These are phyloP conservation scores for Mrakiaceae sp. DNA, from an alignment of 1,284 basidiomycete genomes.

Conservation along the genomic window DNA sequence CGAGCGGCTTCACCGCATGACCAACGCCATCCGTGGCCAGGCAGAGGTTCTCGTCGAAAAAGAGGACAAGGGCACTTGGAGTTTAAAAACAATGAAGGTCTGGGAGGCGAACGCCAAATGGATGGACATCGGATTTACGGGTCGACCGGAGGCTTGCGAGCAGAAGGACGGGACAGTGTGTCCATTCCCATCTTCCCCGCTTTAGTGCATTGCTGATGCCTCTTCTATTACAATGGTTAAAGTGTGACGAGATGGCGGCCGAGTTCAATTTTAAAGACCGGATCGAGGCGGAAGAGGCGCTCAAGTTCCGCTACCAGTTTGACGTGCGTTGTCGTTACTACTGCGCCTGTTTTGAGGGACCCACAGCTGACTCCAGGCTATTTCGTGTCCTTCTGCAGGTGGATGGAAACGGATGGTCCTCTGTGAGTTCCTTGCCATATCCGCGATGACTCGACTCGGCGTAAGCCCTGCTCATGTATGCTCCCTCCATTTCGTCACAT, in stretches of 20 bases:
- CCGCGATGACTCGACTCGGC: background rate
- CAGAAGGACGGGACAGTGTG: slow-evolving; percentile 9
- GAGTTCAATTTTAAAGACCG: background rate
- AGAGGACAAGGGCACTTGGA: too few relatives aligned
- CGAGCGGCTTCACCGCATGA: background rate
- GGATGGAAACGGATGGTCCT: slow-evolving; percentile 12
- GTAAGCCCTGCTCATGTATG: background rate
- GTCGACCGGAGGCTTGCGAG: slow-evolving; percentile 3
- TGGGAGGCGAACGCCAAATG: slow-evolving; percentile 1
- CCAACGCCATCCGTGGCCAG: too few relatives aligned
- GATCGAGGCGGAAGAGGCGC: background rate
- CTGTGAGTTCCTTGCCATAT: background rate
- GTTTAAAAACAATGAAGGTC: too few relatives aligned
- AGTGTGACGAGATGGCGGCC: slow-evolving; percentile 12
- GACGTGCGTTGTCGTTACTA: slow-evolving; percentile 1
- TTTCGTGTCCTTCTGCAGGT: background rate
- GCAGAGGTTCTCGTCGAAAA: too few relatives aligned
- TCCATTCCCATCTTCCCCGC: background rate
- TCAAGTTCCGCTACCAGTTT: slow-evolving; percentile 7
- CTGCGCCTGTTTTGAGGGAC: background rate
- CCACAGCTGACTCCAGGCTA: background rate
- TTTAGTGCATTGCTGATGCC: background rate
- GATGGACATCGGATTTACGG: slow-evolving; percentile 13
- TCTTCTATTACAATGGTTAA: background rate
- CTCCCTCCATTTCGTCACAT: background rate